These are phyloP conservation scores for Phytomonas francai DNA, from an alignment of 208 protist species.

Conservation along the genomic window DNA sequence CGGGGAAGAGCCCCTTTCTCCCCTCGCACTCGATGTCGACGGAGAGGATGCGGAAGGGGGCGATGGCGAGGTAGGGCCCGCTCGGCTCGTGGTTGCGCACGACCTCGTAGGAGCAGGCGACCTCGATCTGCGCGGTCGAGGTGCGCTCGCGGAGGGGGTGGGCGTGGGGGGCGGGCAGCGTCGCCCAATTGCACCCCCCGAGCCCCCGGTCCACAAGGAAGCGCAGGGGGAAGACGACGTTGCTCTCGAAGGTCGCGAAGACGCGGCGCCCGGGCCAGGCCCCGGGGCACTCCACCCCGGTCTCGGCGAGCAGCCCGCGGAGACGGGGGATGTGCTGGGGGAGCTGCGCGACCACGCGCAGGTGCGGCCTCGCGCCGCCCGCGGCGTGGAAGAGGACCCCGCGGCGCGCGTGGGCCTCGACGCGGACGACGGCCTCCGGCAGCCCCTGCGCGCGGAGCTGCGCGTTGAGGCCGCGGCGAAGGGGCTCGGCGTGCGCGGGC, in stretches of 20 bases:
- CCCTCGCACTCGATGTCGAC: conserved; percentile 99
- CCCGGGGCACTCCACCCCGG: conserved; percentile 56
- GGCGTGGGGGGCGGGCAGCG: conserved; percentile 76
- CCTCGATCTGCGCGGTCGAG: conserved; percentile 89
- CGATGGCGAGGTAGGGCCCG: conserved; percentile 93
- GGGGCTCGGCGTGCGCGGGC: conserved; percentile 53
- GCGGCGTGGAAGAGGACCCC: conserved; percentile 80
- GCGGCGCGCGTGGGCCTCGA: conserved; percentile 66
- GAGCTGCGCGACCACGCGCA: conserved; percentile 85
- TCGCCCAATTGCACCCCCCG: conserved; percentile 92
- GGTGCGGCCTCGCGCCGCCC: conserved; percentile 39
- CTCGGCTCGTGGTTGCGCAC: conserved; percentile 80
- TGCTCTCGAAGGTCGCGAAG: conserved; percentile 97
- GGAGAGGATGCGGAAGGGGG: conserved; percentile 97
- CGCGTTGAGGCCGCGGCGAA: conserved; percentile 72
- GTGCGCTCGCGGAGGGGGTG: conserved; percentile 24
- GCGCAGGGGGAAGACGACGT: conserved; percentile 97
- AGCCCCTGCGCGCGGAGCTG: conserved; percentile 55
- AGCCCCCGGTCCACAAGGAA: conserved; percentile 98
- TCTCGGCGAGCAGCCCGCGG: conserved; percentile 65
- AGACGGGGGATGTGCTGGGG: conserved; percentile 88
- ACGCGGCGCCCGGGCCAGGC: conserved; percentile 65
- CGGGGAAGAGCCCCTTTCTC: conserved; percentile 97
- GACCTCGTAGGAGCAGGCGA: conserved; percentile 82
- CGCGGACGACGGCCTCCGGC: conserved; percentile 62